Base-by-base conservation (phyloP, 2,329 filamentous ascomycete genomes). In the Venturia carpophila region DNA sequence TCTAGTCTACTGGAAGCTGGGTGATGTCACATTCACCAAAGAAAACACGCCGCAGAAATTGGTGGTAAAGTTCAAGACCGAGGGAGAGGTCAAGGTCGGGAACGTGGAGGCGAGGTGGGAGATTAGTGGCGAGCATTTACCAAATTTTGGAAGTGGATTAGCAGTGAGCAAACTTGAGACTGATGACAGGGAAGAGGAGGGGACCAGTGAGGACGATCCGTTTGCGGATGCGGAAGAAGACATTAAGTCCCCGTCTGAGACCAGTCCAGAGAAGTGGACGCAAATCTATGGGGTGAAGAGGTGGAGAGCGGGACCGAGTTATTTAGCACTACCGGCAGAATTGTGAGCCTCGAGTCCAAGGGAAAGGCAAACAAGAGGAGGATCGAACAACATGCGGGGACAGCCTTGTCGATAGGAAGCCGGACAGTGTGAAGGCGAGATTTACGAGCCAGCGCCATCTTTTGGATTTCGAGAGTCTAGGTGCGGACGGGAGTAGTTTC, bases 71-170 rank as follows among this genome's bases (percentile, higher is more conserved):
- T 89, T 99, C 70, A 79, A 87, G 30, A 90, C 90, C 0, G 88
- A 92, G 42, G 85, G 84, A 30, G 81, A 85, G 63, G 85, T 90
- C 0, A 86, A 85, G 68, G 84, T 89, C 5, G 91, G 92, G 0
- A 86, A 85, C 64, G 83, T 95, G 10, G 93, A 99, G 74, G 90
- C 90, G 0, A 82, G 87, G 65, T 97, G 92, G 86, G 92, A 96
- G 73, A 78, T 88, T 27, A 74, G 72, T 58, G 82, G 79, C 1
- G 79, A 83, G 47, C 76, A 83, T 41, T 76, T 78, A 19, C 68
- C 73, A 9, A 41, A 37, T 19, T 30, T 67, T 17, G 76, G 71
- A 3, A 70, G 83, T 0, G 84, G 83, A 0, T 88, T 85, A 68
- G 86, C 86, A 11, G 83, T 97, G 65, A 87, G 85, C 5, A 72